Conservation (phyloP, 73 alveolate species). For the Symbiodinium pilosum region DNA sequence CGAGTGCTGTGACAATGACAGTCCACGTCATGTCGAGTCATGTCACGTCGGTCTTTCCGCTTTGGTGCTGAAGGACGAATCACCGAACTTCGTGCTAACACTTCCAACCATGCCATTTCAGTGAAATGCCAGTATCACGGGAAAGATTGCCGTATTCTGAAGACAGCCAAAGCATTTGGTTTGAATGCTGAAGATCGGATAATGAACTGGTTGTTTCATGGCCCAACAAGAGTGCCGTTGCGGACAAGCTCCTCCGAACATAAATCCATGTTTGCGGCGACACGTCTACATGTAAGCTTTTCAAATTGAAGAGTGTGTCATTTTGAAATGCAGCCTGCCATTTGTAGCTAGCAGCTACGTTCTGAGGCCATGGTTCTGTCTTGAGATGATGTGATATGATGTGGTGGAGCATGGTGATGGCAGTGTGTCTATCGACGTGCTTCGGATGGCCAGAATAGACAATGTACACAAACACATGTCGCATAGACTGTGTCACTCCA, state of each 20-base stretch:
- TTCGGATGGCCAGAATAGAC: no score
- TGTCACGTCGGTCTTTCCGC: no score
- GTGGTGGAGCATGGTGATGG: no score
- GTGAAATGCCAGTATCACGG: slow-evolving; percentile 45
- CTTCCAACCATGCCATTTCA: background rate
- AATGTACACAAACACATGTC: no score
- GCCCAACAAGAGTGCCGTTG: background rate
- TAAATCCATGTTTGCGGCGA: background rate
- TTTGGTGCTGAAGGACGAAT: slow-evolving; percentile 18
- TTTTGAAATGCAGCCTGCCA: no score
- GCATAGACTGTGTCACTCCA: no score
- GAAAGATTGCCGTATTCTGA: background rate
- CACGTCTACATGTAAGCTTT: background rate
- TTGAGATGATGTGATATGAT: background rate
- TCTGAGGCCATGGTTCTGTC: background rate
- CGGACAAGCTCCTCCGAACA: background rate
- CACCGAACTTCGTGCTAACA: background rate
- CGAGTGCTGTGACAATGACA: no score
- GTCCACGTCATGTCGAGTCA: no score
- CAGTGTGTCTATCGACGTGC: no score
- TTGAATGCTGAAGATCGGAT: background rate
- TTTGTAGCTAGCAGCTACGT: no score
- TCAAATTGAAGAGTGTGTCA: no score
- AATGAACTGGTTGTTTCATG: slow-evolving; percentile 29
- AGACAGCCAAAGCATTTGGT: background rate